These are phyloP conservation scores for Carex cristatella DNA, from an alignment of 176 grass and related monocot species.

Conservation along the genomic window DNA sequence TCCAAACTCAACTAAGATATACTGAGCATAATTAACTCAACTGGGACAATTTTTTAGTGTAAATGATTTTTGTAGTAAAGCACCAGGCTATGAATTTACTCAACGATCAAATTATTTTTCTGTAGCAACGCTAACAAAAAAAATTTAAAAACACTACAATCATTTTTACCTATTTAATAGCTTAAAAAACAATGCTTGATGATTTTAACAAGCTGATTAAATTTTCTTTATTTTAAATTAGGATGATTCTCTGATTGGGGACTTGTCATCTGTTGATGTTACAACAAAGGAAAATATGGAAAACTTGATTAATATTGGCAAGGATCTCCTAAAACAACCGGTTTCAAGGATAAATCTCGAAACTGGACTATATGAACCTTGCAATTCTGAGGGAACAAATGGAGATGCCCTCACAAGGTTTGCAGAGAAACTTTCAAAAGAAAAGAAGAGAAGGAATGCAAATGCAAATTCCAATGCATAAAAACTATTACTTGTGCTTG, in stretches of 20 bases:
- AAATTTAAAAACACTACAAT: too few relatives aligned
- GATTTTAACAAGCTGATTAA: neutral
- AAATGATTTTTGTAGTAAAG: neutral
- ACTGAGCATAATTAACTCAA: neutral
- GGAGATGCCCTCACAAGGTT: constrained; percentile 31
- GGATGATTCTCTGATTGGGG: constrained; percentile 41
- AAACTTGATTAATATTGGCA: constrained; percentile 37
- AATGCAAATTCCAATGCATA: neutral
- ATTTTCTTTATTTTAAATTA: neutral
- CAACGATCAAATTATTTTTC: neutral
- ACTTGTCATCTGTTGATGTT: constrained; percentile 42
- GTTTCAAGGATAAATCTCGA: constrained; percentile 58
- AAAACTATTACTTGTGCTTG: too few relatives aligned
- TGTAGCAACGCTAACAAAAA: too few relatives aligned
- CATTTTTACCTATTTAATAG: too few relatives aligned
- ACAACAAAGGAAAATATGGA: constrained; percentile 58
- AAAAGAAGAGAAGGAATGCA: constrained; percentile 27
- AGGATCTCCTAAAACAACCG: constrained; percentile 29
- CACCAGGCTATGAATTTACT: too few relatives aligned
- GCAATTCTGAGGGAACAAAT: constrained; percentile 34
- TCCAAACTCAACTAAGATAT: neutral
- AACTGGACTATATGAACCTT: constrained; percentile 23
- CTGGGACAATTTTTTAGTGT: neutral
- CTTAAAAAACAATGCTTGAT: too few relatives aligned
- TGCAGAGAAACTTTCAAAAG: constrained; percentile 43